Conservation (phyloP, 2,329 filamentous ascomycete species). For the Phyllosticta citribraziliensis region DNA sequence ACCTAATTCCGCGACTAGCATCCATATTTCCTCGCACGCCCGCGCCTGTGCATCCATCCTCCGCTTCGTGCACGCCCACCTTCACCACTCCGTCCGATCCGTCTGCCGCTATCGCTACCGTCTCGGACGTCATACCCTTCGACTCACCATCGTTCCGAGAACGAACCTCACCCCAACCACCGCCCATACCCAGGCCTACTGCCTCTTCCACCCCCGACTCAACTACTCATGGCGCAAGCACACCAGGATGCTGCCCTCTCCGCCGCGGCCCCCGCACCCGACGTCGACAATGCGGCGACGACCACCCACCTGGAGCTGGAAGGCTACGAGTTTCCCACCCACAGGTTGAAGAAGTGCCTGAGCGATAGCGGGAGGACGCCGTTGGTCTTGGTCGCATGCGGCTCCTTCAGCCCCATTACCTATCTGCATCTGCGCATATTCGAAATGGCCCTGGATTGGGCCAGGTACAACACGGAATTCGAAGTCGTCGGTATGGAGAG, state of each 20-base stretch:
- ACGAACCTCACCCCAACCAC: neutral
- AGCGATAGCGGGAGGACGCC: slow-evolving; percentile 45
- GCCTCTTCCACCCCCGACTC: neutral
- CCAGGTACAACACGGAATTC: slow-evolving; percentile 58
- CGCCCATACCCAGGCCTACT: neutral
- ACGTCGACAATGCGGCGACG: slow-evolving; percentile 22
- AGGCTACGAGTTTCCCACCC: slow-evolving; percentile 52
- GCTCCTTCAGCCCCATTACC: slow-evolving; percentile 63
- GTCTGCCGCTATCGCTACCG: slow-evolving; percentile 5
- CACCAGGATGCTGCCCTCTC: slow-evolving; percentile 7
- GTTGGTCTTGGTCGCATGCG: slow-evolving; percentile 59
- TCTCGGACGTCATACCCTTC: slow-evolving; percentile 9
- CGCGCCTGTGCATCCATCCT: neutral
- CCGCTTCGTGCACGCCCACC: slow-evolving; percentile 1
- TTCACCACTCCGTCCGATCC: slow-evolving; percentile 7
- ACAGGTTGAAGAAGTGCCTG: slow-evolving; percentile 48
- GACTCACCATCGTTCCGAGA: slow-evolving; percentile 3
- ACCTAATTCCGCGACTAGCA: neutral
- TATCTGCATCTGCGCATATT: slow-evolving; percentile 80
- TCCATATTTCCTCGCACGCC: neutral
- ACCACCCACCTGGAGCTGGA: slow-evolving; percentile 22
- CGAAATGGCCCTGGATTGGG: slow-evolving; percentile 74
- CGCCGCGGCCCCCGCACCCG: slow-evolving; percentile 15
- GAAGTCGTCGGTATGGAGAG: slow-evolving; percentile 77
- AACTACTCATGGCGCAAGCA: slow-evolving; percentile 1